These are phyloP conservation scores for Aspergillus piperis DNA, from an alignment of 2,329 filamentous ascomycete genomes.

Conservation along the genomic window DNA sequence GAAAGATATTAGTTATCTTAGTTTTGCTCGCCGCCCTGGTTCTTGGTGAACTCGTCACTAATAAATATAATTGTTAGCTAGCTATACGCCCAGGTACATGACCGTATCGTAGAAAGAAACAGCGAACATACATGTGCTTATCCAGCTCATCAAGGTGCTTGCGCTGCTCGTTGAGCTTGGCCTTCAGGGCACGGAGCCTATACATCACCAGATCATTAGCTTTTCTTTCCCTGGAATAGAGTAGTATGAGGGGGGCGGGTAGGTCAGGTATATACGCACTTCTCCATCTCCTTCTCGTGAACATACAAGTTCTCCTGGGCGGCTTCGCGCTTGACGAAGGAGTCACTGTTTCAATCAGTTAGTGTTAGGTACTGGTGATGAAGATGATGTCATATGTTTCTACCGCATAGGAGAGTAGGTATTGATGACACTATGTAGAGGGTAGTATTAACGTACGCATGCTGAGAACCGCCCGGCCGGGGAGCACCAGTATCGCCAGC, in stretches of 20 bases:
- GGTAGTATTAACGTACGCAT: slow-evolving; percentile 37
- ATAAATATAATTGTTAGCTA: slow-evolving; percentile 15
- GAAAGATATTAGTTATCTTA: slow-evolving; percentile 26
- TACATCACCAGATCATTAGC: not conserved
- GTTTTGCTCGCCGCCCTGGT: slow-evolving; percentile 65
- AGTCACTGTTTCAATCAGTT: slow-evolving; percentile 62
- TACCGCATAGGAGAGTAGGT: not conserved
- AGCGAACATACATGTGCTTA: slow-evolving; percentile 72
- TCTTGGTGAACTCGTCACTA: slow-evolving; percentile 76
- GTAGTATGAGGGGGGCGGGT: too few relatives aligned
- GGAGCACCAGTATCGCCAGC: slow-evolving; percentile 68
- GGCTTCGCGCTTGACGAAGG: slow-evolving; percentile 88
- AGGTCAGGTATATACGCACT: slow-evolving; percentile 50
- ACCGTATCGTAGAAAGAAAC: not conserved
- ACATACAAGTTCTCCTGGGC: slow-evolving; percentile 85
- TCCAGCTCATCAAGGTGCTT: slow-evolving; percentile 81
- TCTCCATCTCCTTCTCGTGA: slow-evolving; percentile 83
- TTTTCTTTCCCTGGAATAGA: too few relatives aligned
- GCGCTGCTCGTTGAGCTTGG: slow-evolving; percentile 72
- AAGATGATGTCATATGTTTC: slow-evolving; percentile 23
- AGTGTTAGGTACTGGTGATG: slow-evolving; percentile 10
- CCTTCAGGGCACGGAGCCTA: slow-evolving; percentile 69
- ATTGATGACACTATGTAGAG: not conserved
- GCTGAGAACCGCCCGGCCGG: slow-evolving; percentile 36
- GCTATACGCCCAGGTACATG: not conserved